phyloP scores from a whole-genome alignment of 257 asterid species.

The Plectranthus barbatus region DNA sequence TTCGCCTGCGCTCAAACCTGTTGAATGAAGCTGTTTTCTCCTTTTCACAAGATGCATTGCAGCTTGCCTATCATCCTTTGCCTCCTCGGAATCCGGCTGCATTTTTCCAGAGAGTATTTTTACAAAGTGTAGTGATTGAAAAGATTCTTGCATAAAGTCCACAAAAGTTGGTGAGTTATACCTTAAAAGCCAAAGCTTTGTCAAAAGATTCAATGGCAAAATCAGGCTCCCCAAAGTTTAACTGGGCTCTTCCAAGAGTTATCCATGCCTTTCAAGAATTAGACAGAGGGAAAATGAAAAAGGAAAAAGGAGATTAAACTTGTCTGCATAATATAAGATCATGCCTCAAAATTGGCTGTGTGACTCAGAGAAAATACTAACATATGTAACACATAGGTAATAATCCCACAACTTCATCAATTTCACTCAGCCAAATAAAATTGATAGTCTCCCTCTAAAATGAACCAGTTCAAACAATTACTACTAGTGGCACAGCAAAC shows the following conservation, averaged over 20 bases:
- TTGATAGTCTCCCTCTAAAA: neutral
- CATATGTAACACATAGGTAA: neutral
- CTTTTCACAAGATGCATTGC: constrained; percentile 55
- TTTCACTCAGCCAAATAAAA: neutral
- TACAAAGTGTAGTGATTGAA: no score
- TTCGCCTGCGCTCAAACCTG: constrained; percentile 45
- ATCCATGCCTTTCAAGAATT: constrained; percentile 68
- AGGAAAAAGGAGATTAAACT: neutral
- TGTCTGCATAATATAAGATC: no score
- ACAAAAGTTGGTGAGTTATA: neutral
- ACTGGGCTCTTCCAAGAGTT: constrained; percentile 86
- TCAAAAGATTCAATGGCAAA: constrained; percentile 77
- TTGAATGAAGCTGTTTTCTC: constrained; percentile 65
- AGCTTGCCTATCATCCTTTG: constrained; percentile 50
- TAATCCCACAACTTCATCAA: neutral
- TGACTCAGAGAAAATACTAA: neutral
- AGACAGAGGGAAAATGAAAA: neutral
- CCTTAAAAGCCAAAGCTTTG: constrained; percentile 76
- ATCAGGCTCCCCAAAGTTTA: constrained; percentile 91
- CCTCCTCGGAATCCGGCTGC: constrained; percentile 70
- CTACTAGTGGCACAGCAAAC: neutral
- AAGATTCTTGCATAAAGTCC: neutral
- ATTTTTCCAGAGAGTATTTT: neutral
- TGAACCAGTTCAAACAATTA: neutral
- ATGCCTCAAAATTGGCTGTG: no score